These are phyloP conservation scores for Scutellaria baicalensis DNA, from an alignment of 257 asterid genomes.

Conservation along the genomic window DNA sequence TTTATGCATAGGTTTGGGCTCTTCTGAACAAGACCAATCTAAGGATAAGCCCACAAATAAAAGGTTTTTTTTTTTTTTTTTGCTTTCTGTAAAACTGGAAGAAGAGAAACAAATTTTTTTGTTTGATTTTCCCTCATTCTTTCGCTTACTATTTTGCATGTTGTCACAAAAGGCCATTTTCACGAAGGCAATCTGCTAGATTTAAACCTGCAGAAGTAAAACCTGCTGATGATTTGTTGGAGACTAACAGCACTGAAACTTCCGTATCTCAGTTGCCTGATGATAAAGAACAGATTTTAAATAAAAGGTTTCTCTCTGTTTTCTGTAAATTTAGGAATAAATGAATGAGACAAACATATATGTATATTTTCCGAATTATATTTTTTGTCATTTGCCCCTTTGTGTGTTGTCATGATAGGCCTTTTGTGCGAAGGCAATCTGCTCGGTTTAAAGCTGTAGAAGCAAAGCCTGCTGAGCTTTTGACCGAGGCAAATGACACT, in stretches of 20 bases:
- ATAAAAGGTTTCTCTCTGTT: background rate
- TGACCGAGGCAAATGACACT: conserved; percentile 12
- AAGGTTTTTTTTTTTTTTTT: conserved; percentile 44
- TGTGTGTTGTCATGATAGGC: conserved; percentile 24
- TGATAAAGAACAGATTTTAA: background rate
- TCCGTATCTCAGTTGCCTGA: conserved; percentile 1
- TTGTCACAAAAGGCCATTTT: conserved; percentile 26
- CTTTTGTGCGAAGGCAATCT: conserved; percentile 49
- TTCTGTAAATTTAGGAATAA: background rate
- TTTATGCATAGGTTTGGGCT: conserved; percentile 22
- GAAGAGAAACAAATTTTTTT: background rate
- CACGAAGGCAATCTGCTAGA: conserved; percentile 61
- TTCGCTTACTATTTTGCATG: background rate
- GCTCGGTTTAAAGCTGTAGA: conserved; percentile 42
- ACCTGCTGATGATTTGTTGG: conserved; percentile 16
- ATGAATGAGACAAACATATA: background rate
- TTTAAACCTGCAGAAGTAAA: conserved; percentile 32
- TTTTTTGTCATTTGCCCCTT: background rate
- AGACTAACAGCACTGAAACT: conserved; percentile 11
- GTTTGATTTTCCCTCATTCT: background rate
- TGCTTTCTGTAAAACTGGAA: background rate
- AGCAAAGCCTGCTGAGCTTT: conserved; percentile 22
- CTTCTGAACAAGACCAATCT: conserved; percentile 24
- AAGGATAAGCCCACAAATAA: conserved; percentile 35
- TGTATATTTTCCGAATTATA: background rate